A percentile compares a stretch with the other conserved stretches of the same genome.
These are phyloP conservation scores for Rubia occidens DNA, from an alignment of 305 asterid species.

Conservation along the genomic window DNA sequence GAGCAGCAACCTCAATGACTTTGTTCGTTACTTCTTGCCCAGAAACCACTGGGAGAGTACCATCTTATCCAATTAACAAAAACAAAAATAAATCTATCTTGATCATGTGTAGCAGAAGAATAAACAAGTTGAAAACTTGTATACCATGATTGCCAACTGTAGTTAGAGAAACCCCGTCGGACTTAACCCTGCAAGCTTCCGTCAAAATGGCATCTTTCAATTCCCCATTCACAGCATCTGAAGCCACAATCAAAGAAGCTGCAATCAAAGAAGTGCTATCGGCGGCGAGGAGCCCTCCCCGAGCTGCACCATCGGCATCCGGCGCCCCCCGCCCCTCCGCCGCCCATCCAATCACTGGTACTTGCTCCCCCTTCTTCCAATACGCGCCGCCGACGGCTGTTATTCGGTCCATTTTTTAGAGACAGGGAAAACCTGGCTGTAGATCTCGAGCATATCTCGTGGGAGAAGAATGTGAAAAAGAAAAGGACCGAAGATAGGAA, in stretches of 20 bases:
- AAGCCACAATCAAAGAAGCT: conserved; percentile 47
- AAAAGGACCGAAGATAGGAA: not conserved
- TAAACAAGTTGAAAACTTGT: not conserved
- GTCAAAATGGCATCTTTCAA: conserved; percentile 52
- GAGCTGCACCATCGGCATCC: conserved; percentile 19
- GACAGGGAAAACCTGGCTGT: not conserved
- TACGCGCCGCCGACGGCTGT: conserved; percentile 16
- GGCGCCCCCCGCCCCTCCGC: conserved; percentile 1
- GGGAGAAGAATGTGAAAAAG: not conserved
- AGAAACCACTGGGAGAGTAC: conserved; percentile 41
- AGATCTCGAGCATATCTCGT: not conserved
- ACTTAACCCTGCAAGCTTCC: conserved; percentile 54
- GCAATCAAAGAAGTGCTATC: too few species aligned
- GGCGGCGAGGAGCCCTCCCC: not conserved
- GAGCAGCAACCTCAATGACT: conserved; percentile 39
- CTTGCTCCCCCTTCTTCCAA: conserved; percentile 26
- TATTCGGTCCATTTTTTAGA: conserved; percentile 25
- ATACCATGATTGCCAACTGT: conserved; percentile 47
- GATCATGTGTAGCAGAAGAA: not conserved
- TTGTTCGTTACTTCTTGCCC: conserved; percentile 35
- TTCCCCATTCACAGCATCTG: conserved; percentile 48
- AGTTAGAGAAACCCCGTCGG: conserved; percentile 48
- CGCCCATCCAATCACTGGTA: conserved; percentile 23
- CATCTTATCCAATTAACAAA: conserved; percentile 21
- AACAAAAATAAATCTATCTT: not conserved